phyloP scores from a whole-genome alignment of 2,329 filamentous ascomycete genomes.

The Arthrinium phaeospermum region DNA sequence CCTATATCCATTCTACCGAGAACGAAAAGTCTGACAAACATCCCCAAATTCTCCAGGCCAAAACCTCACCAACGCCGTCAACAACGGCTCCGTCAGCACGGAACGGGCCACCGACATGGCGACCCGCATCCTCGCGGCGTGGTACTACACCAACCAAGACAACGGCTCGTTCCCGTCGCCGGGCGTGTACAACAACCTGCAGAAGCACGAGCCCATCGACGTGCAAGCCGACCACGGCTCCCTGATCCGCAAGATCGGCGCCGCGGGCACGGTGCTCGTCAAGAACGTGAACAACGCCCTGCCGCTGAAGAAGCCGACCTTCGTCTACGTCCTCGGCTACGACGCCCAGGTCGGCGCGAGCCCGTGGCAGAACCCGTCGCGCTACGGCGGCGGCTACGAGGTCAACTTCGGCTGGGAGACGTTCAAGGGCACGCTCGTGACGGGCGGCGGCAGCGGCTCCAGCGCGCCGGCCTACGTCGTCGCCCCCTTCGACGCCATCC shows the following conservation, averaged over 20 bases:
- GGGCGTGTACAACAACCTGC: slow-evolving; percentile 64
- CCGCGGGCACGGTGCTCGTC: slow-evolving; percentile 79
- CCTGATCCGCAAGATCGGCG: slow-evolving; percentile 78
- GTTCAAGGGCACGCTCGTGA: slow-evolving; percentile 74
- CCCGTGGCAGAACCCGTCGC: slow-evolving; percentile 24
- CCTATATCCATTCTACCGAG: not conserved
- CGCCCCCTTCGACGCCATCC: slow-evolving; percentile 68
- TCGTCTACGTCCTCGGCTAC: slow-evolving; percentile 27
- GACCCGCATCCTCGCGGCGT: slow-evolving; percentile 80
- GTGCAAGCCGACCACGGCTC: slow-evolving; percentile 75
- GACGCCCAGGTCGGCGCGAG: slow-evolving; percentile 59
- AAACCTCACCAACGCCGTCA: slow-evolving; percentile 64
- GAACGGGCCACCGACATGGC: slow-evolving; percentile 86
- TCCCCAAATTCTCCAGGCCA: slow-evolving; percentile 65
- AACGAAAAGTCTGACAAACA: slow-evolving; percentile 52
- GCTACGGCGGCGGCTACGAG: slow-evolving; percentile 25
- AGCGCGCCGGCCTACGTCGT: slow-evolving; percentile 83
- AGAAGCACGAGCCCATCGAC: slow-evolving; percentile 69
- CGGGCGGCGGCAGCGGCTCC: slow-evolving; percentile 86
- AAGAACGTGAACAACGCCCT: slow-evolving; percentile 66
- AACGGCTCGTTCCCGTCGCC: slow-evolving; percentile 59
- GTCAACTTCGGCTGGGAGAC: slow-evolving; percentile 26
- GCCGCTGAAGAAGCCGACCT: slow-evolving; percentile 28
- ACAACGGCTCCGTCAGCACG: slow-evolving; percentile 82
- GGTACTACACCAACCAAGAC: slow-evolving; percentile 82